A percentile compares a stretch with the other conserved stretches of the same genome.
phyloP scores from a whole-genome alignment of 805 yeast genomes.

The Suhomyces vadensis region DNA sequence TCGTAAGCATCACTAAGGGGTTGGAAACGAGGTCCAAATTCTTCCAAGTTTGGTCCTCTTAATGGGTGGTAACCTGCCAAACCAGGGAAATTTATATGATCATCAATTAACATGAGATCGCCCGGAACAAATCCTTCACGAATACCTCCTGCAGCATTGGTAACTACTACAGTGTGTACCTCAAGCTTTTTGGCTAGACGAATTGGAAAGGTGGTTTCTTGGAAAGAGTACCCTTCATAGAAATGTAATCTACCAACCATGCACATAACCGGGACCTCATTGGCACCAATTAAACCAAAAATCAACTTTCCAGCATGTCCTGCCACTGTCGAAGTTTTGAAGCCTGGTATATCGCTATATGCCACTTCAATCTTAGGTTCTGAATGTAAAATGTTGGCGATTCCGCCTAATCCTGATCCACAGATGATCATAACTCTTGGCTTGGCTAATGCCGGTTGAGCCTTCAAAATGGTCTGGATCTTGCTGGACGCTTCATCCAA shows the following conservation, averaged over 20 bases:
- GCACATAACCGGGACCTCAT: constrained; percentile 77
- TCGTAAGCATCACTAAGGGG: constrained; percentile 91
- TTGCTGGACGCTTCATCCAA: constrained; percentile 21
- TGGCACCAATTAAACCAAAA: constrained; percentile 71
- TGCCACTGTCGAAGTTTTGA: constrained; percentile 75
- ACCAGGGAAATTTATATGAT: constrained; percentile 91
- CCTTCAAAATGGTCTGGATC: constrained; percentile 15
- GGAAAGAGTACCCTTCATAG: constrained; percentile 88
- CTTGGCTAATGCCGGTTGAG: constrained; percentile 14
- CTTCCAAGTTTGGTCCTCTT: constrained; percentile 79
- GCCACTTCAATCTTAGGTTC: constrained; percentile 51
- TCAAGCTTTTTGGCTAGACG: constrained; percentile 71
- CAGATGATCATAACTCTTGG: constrained; percentile 82
- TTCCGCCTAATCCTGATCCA: constrained; percentile 93
- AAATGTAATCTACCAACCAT: constrained; percentile 94
- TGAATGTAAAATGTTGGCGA: constrained; percentile 55
- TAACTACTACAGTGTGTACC: constrained; percentile 64
- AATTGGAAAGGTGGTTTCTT: constrained; percentile 81
- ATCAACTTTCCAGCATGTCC: constrained; percentile 87
- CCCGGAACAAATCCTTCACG: constrained; percentile 71
- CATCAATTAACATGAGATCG: constrained; percentile 86
- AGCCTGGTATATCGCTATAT: constrained; percentile 76
- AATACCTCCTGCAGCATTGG: constrained; percentile 97
- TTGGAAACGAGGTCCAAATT: constrained; percentile 82
- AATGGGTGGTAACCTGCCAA: constrained; percentile 85